phyloP scores from a whole-genome alignment of 768 basidiomycete genomes.

The Cystofilobasidium capitatum region DNA sequence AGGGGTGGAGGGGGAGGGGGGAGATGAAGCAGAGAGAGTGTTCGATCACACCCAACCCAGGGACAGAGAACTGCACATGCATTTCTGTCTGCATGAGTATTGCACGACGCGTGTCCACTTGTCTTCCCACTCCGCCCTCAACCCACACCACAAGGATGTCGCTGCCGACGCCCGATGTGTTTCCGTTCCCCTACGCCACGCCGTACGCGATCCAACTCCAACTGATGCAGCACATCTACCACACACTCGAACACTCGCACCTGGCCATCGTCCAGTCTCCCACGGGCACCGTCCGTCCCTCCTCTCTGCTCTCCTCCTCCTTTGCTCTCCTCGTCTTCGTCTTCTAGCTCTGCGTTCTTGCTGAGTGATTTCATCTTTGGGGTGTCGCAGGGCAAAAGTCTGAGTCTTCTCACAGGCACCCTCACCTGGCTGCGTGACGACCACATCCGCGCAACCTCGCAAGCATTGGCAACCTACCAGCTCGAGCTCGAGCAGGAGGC shows the following conservation, averaged over 20 bases:
- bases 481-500: not conserved
- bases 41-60: too few species aligned
- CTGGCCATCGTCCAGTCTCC: slow-evolving; percentile 81
- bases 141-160: not conserved
- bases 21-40: too few species aligned
- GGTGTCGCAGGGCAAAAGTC: slow-evolving; percentile 85
- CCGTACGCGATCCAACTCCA: slow-evolving; percentile 78
- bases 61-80: too few species aligned
- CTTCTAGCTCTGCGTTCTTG: not conserved
- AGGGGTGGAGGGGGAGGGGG: too few species aligned
- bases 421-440: slow-evolving; percentile 61
- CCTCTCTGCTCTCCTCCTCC: not conserved
- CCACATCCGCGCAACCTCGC: slow-evolving; percentile 37
- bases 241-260: slow-evolving; percentile 58
- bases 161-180: slow-evolving; percentile 56
- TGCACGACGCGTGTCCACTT: not conserved
- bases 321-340: too few species aligned
- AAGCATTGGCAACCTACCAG: not conserved
- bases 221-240: slow-evolving; percentile 80
- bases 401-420: slow-evolving; percentile 65
- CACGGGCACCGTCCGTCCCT: slow-evolving; percentile 63
- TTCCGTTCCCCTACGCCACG: slow-evolving; percentile 72
- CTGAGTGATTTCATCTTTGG: too few species aligned
- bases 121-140: not conserved
- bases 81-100: not conserved